These are phyloP conservation scores for Neurospora sp. DNA, from an alignment of 495 filamentous ascomycete species.

Conservation along the genomic window DNA sequence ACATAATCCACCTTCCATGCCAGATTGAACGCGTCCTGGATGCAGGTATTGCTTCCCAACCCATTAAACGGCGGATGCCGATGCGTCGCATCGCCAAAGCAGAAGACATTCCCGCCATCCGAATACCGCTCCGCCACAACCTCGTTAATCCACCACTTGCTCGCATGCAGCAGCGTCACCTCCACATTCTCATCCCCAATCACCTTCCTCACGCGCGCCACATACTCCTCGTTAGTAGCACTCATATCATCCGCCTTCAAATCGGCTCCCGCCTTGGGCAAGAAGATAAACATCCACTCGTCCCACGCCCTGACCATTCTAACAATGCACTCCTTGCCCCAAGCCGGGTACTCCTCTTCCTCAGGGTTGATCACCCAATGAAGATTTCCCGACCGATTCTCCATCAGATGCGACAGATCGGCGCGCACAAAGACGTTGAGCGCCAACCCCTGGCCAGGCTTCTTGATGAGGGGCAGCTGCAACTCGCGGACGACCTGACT, in stretches of 20 bases:
- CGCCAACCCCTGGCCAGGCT: constrained; percentile 44
- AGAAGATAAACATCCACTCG: constrained; percentile 39
- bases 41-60: constrained; percentile 39
- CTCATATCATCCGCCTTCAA: constrained; percentile 22
- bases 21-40: constrained; percentile 41
- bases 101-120: constrained; percentile 29
- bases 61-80: constrained; percentile 40
- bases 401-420: constrained; percentile 41
- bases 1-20: constrained; percentile 40
- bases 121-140: constrained; percentile 32
- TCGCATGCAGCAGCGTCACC: constrained; percentile 25
- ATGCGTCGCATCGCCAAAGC: constrained; percentile 39
- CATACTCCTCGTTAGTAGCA: constrained; percentile 25
- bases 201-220: constrained; percentile 30
- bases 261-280: constrained; percentile 21
- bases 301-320: constrained; percentile 36
- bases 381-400: constrained; percentile 42
- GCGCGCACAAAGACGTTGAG: constrained; percentile 44
- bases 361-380: constrained; percentile 41
- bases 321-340: constrained; percentile 25
- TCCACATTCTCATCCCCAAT: constrained; percentile 41
- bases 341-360: constrained; percentile 21
- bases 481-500: constrained; percentile 42
- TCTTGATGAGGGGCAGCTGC: constrained; percentile 36
- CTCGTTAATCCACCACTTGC: constrained; percentile 37